Evolutionary conservation across 169 alveolate genomes (phyloP).

Genomic region (Haemoproteus tartakovskyi): DNA sequence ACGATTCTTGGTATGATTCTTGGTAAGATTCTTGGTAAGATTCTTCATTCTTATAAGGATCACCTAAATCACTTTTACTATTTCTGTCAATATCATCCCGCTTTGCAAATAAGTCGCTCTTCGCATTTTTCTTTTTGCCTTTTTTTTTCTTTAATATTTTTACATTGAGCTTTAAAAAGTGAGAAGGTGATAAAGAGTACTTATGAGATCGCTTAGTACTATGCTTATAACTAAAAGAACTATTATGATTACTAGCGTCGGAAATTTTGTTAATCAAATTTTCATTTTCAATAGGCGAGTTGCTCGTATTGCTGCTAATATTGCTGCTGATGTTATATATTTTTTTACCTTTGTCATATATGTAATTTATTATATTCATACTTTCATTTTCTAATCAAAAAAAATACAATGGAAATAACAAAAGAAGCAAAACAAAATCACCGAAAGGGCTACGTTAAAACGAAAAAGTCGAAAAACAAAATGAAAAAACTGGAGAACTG

Average conservation of each 20-base stretch:
- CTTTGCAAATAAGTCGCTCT: too few relatives aligned
- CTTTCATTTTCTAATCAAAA: conserved; percentile 11
- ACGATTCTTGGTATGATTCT: neutral
- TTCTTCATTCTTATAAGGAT: neutral
- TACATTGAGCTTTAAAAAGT: neutral
- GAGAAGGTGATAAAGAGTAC: neutral
- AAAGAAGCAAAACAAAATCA: neutral
- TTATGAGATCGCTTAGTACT: too few relatives aligned
- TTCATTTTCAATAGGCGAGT: conserved; percentile 57
- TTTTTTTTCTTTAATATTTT: too few relatives aligned
- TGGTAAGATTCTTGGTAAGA: too few relatives aligned
- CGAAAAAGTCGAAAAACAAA: too few relatives aligned
- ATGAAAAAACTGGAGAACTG: too few relatives aligned
- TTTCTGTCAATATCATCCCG: too few relatives aligned
- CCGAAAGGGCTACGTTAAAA: neutral
- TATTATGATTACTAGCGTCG: conserved; percentile 12
- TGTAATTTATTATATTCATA: conserved; percentile 62
- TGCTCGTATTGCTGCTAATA: conserved; percentile 21
- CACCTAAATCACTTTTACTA: neutral
- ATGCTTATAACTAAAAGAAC: too few relatives aligned
- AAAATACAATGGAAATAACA: neutral
- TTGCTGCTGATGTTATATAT: conserved; percentile 31
- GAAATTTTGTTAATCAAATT: conserved; percentile 33
- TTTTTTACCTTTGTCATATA: conserved; percentile 51
- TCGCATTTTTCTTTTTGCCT: neutral